These are phyloP conservation scores for Backusella tarrabulga DNA, from an alignment of 192 early-diverging fungal species.

Conservation along the genomic window DNA sequence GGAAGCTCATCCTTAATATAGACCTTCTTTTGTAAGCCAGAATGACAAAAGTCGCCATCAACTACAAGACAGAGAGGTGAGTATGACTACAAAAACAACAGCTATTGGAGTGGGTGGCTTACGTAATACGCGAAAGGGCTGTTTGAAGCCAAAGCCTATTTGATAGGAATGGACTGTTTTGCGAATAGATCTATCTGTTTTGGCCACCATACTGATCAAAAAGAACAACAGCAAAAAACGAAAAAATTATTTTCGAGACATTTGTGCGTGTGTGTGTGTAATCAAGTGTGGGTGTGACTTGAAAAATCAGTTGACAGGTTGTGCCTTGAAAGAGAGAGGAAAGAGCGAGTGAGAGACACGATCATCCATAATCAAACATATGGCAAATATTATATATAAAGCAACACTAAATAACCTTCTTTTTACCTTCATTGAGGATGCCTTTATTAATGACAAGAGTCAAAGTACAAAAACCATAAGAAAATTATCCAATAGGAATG, in stretches of 20 bases:
- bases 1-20: constrained; percentile 63
- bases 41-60: constrained; percentile 80
- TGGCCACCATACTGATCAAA: constrained; percentile 66
- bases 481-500: neutral
- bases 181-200: constrained; percentile 79
- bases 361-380: too few relatives aligned
- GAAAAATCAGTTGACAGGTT: neutral
- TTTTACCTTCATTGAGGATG: too few relatives aligned
- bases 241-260: neutral
- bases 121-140: constrained; percentile 90
- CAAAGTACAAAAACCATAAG: too few relatives aligned
- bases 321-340: neutral
- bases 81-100: neutral
- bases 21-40: constrained; percentile 60
- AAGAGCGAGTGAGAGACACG: too few relatives aligned
- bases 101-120: neutral
- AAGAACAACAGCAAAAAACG: neutral
- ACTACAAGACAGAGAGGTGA: constrained; percentile 44
- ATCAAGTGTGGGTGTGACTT: neutral
- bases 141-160: constrained; percentile 80
- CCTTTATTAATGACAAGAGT: too few relatives aligned
- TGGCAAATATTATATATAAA: too few relatives aligned
- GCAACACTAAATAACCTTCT: too few relatives aligned
- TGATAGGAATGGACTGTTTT: constrained; percentile 81
- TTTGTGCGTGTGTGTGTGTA: too few relatives aligned